These are phyloP conservation scores for Bombardia bombarda DNA, from an alignment of 495 filamentous ascomycete species.

Conservation along the genomic window DNA sequence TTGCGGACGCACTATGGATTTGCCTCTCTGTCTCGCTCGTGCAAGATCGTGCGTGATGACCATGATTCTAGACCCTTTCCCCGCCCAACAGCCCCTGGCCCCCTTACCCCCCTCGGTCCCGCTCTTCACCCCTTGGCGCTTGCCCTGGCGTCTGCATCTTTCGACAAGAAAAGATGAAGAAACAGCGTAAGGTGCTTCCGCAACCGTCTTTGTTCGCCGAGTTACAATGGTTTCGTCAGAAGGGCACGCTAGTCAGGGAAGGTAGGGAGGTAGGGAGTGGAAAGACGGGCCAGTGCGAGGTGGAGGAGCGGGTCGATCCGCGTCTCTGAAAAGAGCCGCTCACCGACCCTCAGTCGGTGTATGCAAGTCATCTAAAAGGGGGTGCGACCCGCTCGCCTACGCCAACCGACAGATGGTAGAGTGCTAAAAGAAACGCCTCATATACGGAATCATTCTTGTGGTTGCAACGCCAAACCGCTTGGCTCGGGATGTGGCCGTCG, in stretches of 20 bases:
- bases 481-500: not conserved
- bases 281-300: too few relatives aligned
- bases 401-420: not conserved
- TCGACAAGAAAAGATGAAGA: not conserved
- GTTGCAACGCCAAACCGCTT: not conserved
- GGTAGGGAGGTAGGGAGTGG: too few relatives aligned
- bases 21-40: not conserved
- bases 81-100: too few relatives aligned
- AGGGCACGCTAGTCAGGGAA: not conserved
- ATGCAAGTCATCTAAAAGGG: constrained; percentile 15
- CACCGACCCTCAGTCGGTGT: constrained; percentile 19
- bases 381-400: constrained; percentile 13
- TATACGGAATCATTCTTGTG: not conserved
- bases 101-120: too few relatives aligned
- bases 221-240: not conserved
- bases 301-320: constrained; percentile 15
- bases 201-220: not conserved
- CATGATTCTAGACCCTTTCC: not conserved
- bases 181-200: too few relatives aligned
- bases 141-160: not conserved
- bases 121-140: not conserved
- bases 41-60: not conserved
- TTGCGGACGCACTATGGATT: too few relatives aligned
- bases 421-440: not conserved
- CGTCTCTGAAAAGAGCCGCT: constrained; percentile 14